Conservation (phyloP, 768 basidiomycete species). For the Podaxis mareebaensis region DNA sequence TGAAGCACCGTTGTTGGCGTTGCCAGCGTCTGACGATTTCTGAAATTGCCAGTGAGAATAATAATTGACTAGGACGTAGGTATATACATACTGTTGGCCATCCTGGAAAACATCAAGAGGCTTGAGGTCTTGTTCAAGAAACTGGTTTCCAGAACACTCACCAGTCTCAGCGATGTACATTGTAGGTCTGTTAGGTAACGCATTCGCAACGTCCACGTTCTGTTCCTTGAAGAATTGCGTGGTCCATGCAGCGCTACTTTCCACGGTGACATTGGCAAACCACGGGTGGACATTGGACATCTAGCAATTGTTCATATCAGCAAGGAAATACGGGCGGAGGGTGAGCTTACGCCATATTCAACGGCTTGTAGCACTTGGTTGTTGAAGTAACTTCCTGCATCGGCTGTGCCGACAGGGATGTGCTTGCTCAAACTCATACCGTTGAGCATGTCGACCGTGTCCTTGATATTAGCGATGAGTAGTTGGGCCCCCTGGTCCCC, state of each 20-base stretch:
- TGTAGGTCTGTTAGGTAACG: conserved; percentile 67
- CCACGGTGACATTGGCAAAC: conserved; percentile 81
- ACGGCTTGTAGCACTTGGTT: conserved; percentile 58
- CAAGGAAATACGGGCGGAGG: background rate
- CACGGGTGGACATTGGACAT: conserved; percentile 93
- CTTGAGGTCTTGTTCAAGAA: background rate
- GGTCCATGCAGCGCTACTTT: conserved; percentile 80
- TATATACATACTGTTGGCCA: conserved; percentile 62
- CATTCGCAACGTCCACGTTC: conserved; percentile 59
- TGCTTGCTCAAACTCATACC: conserved; percentile 56
- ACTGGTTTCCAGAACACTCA: conserved; percentile 25
- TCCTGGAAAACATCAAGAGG: conserved; percentile 18
- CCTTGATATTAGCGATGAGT: conserved; percentile 65
- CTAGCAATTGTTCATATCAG: conserved; percentile 29
- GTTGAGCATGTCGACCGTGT: conserved; percentile 58
- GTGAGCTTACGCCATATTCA: conserved; percentile 63
- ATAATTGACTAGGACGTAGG: background rate
- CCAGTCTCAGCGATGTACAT: conserved; percentile 97
- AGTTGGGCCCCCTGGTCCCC: conserved; percentile 66
- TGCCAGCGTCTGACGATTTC: conserved; percentile 59
- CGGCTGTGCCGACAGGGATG: conserved; percentile 75
- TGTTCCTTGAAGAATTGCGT: conserved; percentile 68
- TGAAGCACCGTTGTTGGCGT: conserved; percentile 69
- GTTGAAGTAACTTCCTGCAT: conserved; percentile 88
- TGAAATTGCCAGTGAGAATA: conserved; percentile 23